Percentiles rank a stretch among this genome's conserved stretches.
Conservation (phyloP, 2,329 filamentous ascomycete species). For the Domatiomyces catenatus region DNA sequence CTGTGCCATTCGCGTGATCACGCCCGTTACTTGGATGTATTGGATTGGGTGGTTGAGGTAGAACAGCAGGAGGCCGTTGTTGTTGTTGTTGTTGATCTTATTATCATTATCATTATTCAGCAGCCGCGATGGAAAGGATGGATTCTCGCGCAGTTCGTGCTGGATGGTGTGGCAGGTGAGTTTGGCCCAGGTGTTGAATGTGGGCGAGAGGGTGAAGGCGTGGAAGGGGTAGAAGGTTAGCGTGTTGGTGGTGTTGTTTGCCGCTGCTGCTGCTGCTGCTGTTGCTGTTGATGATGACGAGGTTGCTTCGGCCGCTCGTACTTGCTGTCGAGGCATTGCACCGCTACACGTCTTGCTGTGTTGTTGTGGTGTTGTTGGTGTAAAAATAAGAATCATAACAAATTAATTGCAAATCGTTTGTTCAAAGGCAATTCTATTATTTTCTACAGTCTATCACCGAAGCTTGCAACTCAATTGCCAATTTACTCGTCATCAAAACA, state of each 20-base stretch:
- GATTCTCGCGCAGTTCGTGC: constrained; percentile 6
- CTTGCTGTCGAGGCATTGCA: neutral
- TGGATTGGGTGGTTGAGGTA: constrained; percentile 59
- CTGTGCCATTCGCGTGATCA: too few species aligned
- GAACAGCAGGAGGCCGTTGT: constrained; percentile 42
- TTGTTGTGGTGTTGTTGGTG: too few species aligned
- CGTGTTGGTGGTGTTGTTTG: neutral
- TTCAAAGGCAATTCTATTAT: too few species aligned
- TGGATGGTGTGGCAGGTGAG: constrained; percentile 42
- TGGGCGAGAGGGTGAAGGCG: constrained; percentile 46
- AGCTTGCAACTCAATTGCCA: too few species aligned
- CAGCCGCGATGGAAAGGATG: neutral
- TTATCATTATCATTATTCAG: neutral
- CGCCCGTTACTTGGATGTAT: constrained; percentile 56
- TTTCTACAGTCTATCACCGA: too few species aligned
- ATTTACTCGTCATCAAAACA: neutral
- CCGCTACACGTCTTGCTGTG: neutral
- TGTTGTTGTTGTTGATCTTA: neutral
- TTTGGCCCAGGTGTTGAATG: constrained; percentile 48
- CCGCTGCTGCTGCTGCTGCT: neutral
- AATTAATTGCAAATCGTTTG: too few species aligned
- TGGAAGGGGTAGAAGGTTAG: constrained; percentile 41
- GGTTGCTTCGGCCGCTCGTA: neutral
- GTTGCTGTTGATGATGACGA: neutral
- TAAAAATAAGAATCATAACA: too few species aligned